These are phyloP conservation scores for Arabis alpina DNA, from an alignment of 345 rosid genomes.

Conservation along the genomic window DNA sequence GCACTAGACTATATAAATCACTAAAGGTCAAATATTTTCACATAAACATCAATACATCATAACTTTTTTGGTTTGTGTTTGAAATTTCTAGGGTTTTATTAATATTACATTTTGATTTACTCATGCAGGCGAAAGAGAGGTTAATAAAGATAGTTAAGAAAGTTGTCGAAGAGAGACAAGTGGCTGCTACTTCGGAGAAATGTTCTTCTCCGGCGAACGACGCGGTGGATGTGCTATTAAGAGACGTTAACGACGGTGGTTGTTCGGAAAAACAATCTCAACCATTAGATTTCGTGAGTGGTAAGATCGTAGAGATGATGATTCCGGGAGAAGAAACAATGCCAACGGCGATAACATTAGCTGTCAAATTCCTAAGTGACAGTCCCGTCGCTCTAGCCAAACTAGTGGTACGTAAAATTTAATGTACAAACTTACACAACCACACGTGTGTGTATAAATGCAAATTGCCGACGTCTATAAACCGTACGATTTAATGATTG, in stretches of 20 bases:
- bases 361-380: constrained; percentile 80
- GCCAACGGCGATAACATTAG: constrained; percentile 87
- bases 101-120: background rate
- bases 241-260: constrained; percentile 49
- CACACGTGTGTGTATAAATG: constrained; percentile 22
- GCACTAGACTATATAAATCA: constrained; percentile 82
- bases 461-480: constrained; percentile 22
- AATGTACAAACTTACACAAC: constrained; percentile 1
- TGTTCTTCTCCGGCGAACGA: constrained; percentile 45
- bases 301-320: constrained; percentile 91
- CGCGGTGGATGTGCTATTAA: constrained; percentile 69
- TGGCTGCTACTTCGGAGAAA: constrained; percentile 34
- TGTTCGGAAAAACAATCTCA: constrained; percentile 57
- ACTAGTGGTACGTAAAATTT: constrained; percentile 57
- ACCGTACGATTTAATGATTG: constrained; percentile 26
- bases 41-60: background rate
- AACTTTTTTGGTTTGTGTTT: background rate
- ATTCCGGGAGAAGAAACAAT: constrained; percentile 96
- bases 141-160: constrained; percentile 62
- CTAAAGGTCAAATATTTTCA: constrained; percentile 58
- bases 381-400: constrained; percentile 62
- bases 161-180: constrained; percentile 67
- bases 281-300: constrained; percentile 71
- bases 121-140: constrained; percentile 78
- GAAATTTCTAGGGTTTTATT: background rate